These are phyloP conservation scores for Suillus subluteus DNA, from an alignment of 768 basidiomycete genomes.

Conservation along the genomic window DNA sequence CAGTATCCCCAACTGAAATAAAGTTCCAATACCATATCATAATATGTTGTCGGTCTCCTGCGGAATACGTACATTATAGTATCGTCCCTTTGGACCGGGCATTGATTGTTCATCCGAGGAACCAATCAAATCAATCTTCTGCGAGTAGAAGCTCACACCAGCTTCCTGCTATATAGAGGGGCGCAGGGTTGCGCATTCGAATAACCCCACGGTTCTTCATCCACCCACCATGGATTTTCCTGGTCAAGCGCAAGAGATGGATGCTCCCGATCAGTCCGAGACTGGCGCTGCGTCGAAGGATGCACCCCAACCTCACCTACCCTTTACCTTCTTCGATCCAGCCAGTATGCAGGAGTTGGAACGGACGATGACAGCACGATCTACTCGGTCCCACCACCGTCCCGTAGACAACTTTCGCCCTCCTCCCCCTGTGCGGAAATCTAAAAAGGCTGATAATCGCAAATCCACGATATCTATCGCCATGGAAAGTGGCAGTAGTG, in stretches of 20 bases:
- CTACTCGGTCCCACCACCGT: conserved; percentile 1
- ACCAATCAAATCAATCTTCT: no score
- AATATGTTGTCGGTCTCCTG: conserved; percentile 1
- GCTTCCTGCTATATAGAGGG: background rate
- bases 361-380: conserved; percentile 2
- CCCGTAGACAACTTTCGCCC: background rate
- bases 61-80: background rate
- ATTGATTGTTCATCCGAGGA: no score
- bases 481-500: conserved; percentile 27
- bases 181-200: background rate
- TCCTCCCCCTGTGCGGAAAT: background rate
- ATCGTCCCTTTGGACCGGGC: background rate
- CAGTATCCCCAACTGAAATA: background rate
- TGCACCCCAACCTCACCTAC: background rate
- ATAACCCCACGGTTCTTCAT: background rate
- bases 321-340: conserved; percentile 7
- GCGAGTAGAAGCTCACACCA: background rate
- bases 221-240: background rate
- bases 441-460: background rate
- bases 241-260: background rate
- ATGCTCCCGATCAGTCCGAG: background rate
- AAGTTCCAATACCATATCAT: background rate
- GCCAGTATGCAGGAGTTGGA: conserved; percentile 6
- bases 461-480: conserved; percentile 2
- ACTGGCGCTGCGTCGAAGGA: background rate